Evolutionary conservation across 495 filamentous ascomycete genomes (phyloP), one percentile per base, ranked within the genome.

Genomic region (Rostrohypoxylon terebratum): DNA sequence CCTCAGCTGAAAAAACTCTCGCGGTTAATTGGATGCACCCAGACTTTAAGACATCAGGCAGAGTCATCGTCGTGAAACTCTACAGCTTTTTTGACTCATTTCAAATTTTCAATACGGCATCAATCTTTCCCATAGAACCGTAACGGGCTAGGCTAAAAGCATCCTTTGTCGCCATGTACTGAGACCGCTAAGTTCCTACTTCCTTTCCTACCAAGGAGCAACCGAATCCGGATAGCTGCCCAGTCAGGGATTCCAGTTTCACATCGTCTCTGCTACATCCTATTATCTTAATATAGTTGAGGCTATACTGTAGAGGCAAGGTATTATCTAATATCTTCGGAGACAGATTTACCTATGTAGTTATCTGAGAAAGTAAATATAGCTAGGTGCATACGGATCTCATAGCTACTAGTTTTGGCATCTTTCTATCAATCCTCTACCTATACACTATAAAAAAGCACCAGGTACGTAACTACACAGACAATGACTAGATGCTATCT

Each of bases 191-290:
- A 61, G 48, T 18, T 18, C 6, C n/a, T 71, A 54, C n/a, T 18
- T 9, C 1, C 4, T 8, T 45, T 38, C 23, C 8, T 14, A 21
- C 23, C 8, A 10, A 21, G 58, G 60, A 54, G 51, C 45, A 61
- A 20, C 71, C 61, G 71, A 73, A 73, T 73, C 71, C 71, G 71
- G 71, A 61, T 44, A 63, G 20, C 44, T 53, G 40, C 38, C 20
- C 23, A 20, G 8, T 18, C 8, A 14, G 20, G 14, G 14, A 33
- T n/a, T 13, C n/a, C n/a, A 47, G 44, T 23, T 66, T 38, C 40
- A 58, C 11, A 36, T 23, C 3, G 7, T 20, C 4, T 20, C 28
- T 20, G 11, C 31, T 36, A 16, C 25, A 18, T 31, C n/a, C n/a
- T n/a, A 20, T 1, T 31, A 55, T 34, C n/a, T 20, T 31, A 20